Evolutionary conservation across 768 basidiomycete species (phyloP).

Genomic region (Sarcodon aspratus): DNA sequence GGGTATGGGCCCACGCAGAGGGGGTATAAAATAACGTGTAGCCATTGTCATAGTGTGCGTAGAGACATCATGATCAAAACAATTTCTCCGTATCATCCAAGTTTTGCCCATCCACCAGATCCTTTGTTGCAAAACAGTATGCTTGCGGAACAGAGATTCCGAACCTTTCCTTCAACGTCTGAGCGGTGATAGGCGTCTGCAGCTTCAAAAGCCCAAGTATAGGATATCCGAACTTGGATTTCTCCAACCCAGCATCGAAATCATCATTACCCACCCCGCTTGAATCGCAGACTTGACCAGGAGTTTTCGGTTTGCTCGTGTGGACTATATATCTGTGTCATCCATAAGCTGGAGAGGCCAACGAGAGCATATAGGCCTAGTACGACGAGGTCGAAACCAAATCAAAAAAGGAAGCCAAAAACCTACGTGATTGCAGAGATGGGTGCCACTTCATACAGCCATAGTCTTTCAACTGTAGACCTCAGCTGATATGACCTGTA

Average conservation of each 20-base stretch:
- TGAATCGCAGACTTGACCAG: slow-evolving; percentile 21
- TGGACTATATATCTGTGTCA: slow-evolving; percentile 14
- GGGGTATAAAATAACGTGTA: no score
- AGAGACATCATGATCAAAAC: slow-evolving; percentile 8
- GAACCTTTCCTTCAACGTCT: slow-evolving; percentile 13
- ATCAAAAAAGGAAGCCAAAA: slow-evolving; percentile 2
- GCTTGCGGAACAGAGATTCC: slow-evolving; percentile 13
- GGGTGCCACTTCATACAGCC: slow-evolving; percentile 20
- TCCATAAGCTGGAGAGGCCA: neutral
- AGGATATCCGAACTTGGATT: slow-evolving; percentile 21
- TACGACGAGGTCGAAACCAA: neutral
- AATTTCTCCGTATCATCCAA: slow-evolving; percentile 15
- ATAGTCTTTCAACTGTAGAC: slow-evolving; percentile 16
- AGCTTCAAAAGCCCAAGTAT: slow-evolving; percentile 17
- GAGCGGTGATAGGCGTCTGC: slow-evolving; percentile 9
- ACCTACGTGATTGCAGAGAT: slow-evolving; percentile 20
- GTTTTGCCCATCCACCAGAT: slow-evolving; percentile 13
- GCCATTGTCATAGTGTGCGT: no score
- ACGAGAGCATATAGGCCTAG: neutral
- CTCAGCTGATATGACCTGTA: slow-evolving; percentile 21
- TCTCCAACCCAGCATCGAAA: slow-evolving; percentile 20
- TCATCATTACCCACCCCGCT: slow-evolving; percentile 24
- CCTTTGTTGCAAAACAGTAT: slow-evolving; percentile 16
- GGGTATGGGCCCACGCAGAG: no score
- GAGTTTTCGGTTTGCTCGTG: slow-evolving; percentile 16